Evolutionary conservation across 2,329 filamentous ascomycete genomes (phyloP).

Genomic region (Trichoderma lentiforme): DNA sequence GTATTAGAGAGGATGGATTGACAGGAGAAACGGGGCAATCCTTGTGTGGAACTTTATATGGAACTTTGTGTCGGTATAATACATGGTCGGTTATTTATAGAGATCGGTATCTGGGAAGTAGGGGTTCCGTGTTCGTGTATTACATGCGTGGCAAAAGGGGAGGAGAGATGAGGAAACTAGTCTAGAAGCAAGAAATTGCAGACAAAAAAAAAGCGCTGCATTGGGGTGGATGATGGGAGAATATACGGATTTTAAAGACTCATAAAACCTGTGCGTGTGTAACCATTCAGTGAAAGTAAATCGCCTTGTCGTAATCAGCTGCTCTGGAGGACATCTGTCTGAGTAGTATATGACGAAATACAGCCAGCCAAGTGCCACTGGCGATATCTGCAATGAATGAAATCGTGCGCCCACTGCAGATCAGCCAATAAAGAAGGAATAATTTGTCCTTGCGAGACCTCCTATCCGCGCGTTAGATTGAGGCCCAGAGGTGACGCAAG

Average conservation of each 20-base stretch:
- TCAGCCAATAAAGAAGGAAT: neutral
- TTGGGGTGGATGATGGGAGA: neutral
- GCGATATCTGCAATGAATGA: neutral
- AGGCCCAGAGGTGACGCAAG: conserved; percentile 5
- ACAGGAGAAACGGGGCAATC: conserved; percentile 7
- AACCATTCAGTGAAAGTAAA: neutral
- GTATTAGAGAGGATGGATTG: conserved; percentile 6
- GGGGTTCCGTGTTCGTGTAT: neutral
- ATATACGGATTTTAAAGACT: neutral
- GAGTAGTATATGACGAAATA: neutral
- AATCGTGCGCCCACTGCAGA: neutral
- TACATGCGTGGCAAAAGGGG: neutral
- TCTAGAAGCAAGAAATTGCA: neutral
- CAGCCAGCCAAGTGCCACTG: neutral
- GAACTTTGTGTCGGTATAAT: neutral
- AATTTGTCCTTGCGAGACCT: neutral
- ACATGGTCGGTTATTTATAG: conserved; percentile 11
- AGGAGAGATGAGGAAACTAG: neutral
- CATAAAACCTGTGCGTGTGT: neutral
- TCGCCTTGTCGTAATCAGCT: neutral
- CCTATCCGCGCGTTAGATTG: conserved; percentile 8
- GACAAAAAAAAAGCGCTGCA: neutral
- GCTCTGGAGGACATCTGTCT: neutral
- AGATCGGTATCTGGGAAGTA: neutral
- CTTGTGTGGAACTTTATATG: conserved; percentile 2